These are phyloP conservation scores for Candida oleophila DNA, from an alignment of 805 yeast genomes.

Conservation along the genomic window DNA sequence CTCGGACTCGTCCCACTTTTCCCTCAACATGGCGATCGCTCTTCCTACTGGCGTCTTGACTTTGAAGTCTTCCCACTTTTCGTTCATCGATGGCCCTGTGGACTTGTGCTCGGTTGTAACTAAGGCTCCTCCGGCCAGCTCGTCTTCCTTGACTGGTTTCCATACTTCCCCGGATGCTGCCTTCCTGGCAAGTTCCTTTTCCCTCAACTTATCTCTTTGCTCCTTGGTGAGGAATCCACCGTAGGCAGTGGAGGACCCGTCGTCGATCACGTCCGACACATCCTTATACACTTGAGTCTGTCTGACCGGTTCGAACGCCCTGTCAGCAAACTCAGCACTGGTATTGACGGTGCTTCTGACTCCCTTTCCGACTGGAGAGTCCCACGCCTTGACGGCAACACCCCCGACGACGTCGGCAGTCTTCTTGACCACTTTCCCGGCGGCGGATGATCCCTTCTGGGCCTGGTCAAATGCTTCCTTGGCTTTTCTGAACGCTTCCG, in stretches of 20 bases:
- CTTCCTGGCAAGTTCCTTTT: slow-evolving; percentile 49
- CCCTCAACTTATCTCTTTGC: slow-evolving; percentile 69
- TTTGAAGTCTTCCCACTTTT: slow-evolving; percentile 64
- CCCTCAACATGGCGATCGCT: slow-evolving; percentile 55
- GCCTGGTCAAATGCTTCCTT: slow-evolving; percentile 89
- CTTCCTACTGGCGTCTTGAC: slow-evolving; percentile 71
- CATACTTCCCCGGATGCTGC: slow-evolving; percentile 58
- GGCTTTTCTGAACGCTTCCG: slow-evolving; percentile 90
- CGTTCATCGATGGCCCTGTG: slow-evolving; percentile 64
- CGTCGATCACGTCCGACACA: slow-evolving; percentile 84
- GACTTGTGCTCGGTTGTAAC: slow-evolving; percentile 81
- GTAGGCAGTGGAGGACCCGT: slow-evolving; percentile 82
- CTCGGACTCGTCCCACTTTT: slow-evolving; percentile 89
- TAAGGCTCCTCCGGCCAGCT: slow-evolving; percentile 77
- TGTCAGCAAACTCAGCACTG: slow-evolving; percentile 84
- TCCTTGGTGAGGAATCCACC: slow-evolving; percentile 92
- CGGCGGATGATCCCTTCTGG: slow-evolving; percentile 65
- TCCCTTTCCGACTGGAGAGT: slow-evolving; percentile 84
- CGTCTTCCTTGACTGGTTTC: slow-evolving; percentile 72
- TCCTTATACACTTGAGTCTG: slow-evolving; percentile 87
- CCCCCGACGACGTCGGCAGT: slow-evolving; percentile 94
- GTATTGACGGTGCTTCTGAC: slow-evolving; percentile 82
- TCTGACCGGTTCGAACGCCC: slow-evolving; percentile 90
- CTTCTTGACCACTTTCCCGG: slow-evolving; percentile 72
- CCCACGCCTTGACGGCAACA: slow-evolving; percentile 93